phyloP scores from a whole-genome alignment of 2,329 filamentous ascomycete species.

The Microascus cirrosus region DNA sequence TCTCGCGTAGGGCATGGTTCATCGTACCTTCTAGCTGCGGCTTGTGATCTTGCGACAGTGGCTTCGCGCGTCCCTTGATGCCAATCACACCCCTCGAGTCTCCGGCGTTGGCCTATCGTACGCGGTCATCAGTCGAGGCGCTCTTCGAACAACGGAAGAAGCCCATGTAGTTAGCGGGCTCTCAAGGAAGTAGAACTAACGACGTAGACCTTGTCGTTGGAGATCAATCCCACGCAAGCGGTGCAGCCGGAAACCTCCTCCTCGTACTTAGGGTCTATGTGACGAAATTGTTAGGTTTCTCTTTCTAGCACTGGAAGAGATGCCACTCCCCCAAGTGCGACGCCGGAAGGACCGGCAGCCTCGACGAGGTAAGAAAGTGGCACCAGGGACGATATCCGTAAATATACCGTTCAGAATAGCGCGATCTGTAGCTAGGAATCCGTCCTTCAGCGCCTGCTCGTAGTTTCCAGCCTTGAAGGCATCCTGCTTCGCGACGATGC shows the following conservation, averaged over 20 bases:
- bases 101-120: slow-evolving; percentile 76
- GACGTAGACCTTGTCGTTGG: slow-evolving; percentile 84
- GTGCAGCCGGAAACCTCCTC: slow-evolving; percentile 98
- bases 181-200: slow-evolving; percentile 47
- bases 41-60: slow-evolving; percentile 98
- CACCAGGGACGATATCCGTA: not conserved
- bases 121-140: not conserved
- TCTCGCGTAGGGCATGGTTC: not conserved
- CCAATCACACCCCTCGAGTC: slow-evolving; percentile 92
- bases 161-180: not conserved
- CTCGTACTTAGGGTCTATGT: slow-evolving; percentile 83
- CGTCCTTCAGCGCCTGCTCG: slow-evolving; percentile 92
- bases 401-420: slow-evolving; percentile 83
- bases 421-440: slow-evolving; percentile 89
- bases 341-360: not conserved
- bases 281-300: not conserved
- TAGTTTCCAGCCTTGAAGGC: slow-evolving; percentile 85
- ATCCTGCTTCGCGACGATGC: slow-evolving; percentile 91
- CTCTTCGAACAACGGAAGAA: not conserved
- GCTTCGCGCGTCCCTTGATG: slow-evolving; percentile 94
- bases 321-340: not conserved
- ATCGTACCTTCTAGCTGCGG: slow-evolving; percentile 83
- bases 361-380: not conserved
- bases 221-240: slow-evolving; percentile 81
- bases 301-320: not conserved